Conservation (phyloP, 139 green algal genomes). For the Zygnema circumcarinatum region DNA sequence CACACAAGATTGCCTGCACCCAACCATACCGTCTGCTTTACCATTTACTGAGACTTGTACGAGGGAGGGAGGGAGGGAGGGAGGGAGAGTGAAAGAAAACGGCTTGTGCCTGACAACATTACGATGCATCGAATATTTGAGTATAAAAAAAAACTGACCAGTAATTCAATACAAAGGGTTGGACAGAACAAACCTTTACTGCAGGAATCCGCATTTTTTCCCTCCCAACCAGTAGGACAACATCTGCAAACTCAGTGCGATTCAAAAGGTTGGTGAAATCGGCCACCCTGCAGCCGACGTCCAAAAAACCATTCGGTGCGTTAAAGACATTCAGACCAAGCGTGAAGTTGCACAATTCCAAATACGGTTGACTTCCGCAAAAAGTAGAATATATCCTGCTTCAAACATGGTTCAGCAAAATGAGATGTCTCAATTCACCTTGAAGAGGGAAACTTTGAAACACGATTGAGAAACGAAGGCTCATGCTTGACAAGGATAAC, state of each 20-base stretch:
- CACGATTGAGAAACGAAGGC: not conserved
- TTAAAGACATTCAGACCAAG: not conserved
- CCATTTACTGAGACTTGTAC: no score
- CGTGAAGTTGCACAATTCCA: not conserved
- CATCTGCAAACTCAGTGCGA: not conserved
- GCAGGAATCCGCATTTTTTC: not conserved
- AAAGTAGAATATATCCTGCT: no score
- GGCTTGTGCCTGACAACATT: no score
- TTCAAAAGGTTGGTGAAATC: constrained; percentile 11
- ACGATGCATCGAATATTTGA: no score
- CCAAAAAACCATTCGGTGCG: not conserved
- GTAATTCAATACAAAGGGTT: not conserved
- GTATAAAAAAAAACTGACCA: no score
- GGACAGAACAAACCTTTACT: not conserved
- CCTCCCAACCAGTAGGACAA: constrained; percentile 5
- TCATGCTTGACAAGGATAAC: constrained; percentile 26
- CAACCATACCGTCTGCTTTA: not conserved
- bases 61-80: no score
- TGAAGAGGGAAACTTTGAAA: not conserved
- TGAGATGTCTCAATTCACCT: not conserved
- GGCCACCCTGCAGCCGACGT: not conserved
- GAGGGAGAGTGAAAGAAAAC: no score
- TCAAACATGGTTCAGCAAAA: no score
- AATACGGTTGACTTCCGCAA: no score
- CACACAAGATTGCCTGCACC: constrained; percentile 10